Conservation (phyloP, 2,329 filamentous ascomycete species). For the Microcyclospora tardicrescens region DNA sequence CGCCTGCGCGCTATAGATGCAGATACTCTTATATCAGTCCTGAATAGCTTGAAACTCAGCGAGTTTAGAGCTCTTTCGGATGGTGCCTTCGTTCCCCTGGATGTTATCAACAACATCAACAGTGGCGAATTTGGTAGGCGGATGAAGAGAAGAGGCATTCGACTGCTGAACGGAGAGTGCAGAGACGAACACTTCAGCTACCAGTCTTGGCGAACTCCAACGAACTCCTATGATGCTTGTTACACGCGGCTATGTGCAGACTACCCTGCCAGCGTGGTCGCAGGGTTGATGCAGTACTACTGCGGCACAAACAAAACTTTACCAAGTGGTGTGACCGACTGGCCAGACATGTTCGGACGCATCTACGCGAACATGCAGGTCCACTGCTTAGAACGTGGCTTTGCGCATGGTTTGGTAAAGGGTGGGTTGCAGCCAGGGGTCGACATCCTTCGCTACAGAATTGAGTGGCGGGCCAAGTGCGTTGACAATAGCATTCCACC, state of each 20-base stretch:
- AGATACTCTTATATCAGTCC: constrained; percentile 30
- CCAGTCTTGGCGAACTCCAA: constrained; percentile 37
- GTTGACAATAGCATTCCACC: constrained; percentile 30
- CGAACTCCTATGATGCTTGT: constrained; percentile 29
- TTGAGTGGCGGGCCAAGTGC: constrained; percentile 41
- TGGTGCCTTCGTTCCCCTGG: constrained; percentile 31
- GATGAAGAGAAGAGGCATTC: constrained; percentile 33
- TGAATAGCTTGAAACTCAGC: constrained; percentile 31
- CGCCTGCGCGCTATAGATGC: constrained; percentile 30
- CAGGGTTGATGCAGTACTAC: constrained; percentile 32
- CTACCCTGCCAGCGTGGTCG: constrained; percentile 34
- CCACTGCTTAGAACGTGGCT: constrained; percentile 39
- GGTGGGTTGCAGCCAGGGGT: constrained; percentile 29
- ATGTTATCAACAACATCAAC: constrained; percentile 35
- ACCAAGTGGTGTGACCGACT: constrained; percentile 29
- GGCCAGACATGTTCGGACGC: constrained; percentile 40
- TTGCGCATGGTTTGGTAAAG: constrained; percentile 32
- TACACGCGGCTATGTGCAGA: constrained; percentile 38
- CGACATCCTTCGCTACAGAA: constrained; percentile 39
- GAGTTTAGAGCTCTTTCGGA: constrained; percentile 44
- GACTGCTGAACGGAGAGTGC: constrained; percentile 43
- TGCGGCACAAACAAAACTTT: constrained; percentile 27
- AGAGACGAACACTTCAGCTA: constrained; percentile 42
- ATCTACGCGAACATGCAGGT: constrained; percentile 47
- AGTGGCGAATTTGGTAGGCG: constrained; percentile 34